Evolutionary conservation across 2,329 filamentous ascomycete species (phyloP).

Genomic region (Beauveria medogensis): DNA sequence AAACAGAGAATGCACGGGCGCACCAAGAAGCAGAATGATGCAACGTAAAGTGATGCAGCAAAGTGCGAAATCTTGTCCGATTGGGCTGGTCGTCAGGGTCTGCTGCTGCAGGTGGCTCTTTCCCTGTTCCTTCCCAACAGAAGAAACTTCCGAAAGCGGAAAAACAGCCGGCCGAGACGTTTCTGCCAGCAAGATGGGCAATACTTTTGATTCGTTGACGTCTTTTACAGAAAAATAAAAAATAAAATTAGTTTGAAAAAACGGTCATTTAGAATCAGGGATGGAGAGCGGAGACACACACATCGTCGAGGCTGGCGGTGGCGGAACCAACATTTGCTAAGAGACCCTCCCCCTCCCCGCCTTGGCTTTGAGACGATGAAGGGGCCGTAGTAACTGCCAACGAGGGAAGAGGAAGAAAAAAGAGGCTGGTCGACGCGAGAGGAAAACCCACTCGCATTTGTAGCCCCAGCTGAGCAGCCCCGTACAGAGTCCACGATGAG

Average conservation of each 20-base stretch:
- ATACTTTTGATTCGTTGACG: not conserved
- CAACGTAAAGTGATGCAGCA: no score
- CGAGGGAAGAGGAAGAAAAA: not conserved
- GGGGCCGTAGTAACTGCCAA: not conserved
- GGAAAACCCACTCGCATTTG: not conserved
- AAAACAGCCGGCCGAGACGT: not conserved
- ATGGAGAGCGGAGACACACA: not conserved
- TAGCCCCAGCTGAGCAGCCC: constrained; percentile 7
- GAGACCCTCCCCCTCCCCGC: not conserved
- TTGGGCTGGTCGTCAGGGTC: not conserved
- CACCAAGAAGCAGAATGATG: no score
- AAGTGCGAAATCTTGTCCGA: not conserved
- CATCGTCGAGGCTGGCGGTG: not conserved
- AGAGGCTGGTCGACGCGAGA: not conserved
- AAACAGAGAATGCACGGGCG: not conserved
- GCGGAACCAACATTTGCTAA: not conserved
- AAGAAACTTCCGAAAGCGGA: not conserved
- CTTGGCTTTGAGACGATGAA: not conserved
- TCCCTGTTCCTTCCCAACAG: not conserved
- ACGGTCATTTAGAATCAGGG: not conserved
- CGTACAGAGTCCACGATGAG: constrained; percentile 1
- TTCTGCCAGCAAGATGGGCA: not conserved
- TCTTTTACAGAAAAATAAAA: not conserved
- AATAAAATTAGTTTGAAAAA: not conserved
- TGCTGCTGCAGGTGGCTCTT: not conserved